Base-by-base conservation (phyloP, 1,139 yeast species). In the Saccharomyces hybrid region DNA sequence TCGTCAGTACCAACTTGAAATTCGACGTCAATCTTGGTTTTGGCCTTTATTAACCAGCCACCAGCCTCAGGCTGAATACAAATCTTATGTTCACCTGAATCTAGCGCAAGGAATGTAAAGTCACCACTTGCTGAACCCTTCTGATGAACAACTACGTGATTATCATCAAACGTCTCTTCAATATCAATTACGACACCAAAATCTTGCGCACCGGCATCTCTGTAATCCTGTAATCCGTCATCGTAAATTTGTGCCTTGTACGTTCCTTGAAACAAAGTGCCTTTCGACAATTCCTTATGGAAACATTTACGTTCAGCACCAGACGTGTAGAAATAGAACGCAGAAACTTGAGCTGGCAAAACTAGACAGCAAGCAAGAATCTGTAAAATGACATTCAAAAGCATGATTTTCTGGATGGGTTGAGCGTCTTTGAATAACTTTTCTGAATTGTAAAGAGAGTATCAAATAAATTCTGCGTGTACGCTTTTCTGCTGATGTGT, bases 21-120 rank as follows among this genome's bases (percentile, higher is more conserved):
- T 30, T 78, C 78, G 34, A 79, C 62, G 38, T 67, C 66, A 59
- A 81, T 72, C 69, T 75, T 78, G 56, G 68, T 82, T 65, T 70
- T 80, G 59, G 67, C 75, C 69, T 69, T 73, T 55, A 73, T 75
- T 70, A 77, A 78, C 88, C 82, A 82, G 56, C 82, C 83, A 59
- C 78, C 79, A 41, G 81, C 76, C 59, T 81, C 78, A 3, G 89
- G 86, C 56, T 84, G 82, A 64, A 85, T 76, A 70, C 95, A 86
- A 50, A 86, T 78, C 62, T 81, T 74, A 72, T 86, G 93, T 65
- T 84, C 88, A 47, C 93, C 95, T 38, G 83, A 75, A 50, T 82
- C 89, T 49, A 81, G 73, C 1, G 91, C 85, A 34, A 82, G 79
- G 71, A 84, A 85, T 25, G 86, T 79, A 69, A 85, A 83, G 59